These are phyloP conservation scores for Mortierella sp. DNA, from an alignment of 371 early-diverging fungal species.

Conservation along the genomic window DNA sequence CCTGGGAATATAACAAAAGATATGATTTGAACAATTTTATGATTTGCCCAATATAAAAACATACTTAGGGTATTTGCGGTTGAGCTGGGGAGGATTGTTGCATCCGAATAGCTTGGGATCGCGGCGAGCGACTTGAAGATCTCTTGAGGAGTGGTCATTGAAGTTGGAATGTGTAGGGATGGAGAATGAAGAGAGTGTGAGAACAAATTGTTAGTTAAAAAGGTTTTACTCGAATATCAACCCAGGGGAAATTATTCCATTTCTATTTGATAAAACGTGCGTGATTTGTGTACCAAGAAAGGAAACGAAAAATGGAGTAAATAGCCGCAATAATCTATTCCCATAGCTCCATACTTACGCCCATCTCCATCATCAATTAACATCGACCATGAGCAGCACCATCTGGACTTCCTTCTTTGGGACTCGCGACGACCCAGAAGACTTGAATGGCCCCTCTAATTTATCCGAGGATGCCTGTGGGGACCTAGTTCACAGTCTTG, in stretches of 20 bases:
- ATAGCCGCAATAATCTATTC: not conserved
- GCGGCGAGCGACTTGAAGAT: slow-evolving; percentile 54
- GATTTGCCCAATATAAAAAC: not conserved
- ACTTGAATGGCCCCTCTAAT: slow-evolving; percentile 24
- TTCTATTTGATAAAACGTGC: not conserved
- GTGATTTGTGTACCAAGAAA: slow-evolving; percentile 13
- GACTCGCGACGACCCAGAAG: slow-evolving; percentile 27
- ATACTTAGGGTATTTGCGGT: slow-evolving; percentile 40
- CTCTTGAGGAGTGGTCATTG: slow-evolving; percentile 49
- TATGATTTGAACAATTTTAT: not conserved
- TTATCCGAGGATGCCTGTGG: slow-evolving; percentile 52
- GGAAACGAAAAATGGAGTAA: slow-evolving; percentile 9
- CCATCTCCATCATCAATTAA: not conserved
- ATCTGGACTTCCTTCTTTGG: slow-evolving; percentile 51
- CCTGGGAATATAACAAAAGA: slow-evolving; percentile 2
- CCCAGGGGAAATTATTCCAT: not conserved
- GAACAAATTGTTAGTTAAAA: not conserved
- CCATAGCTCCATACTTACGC: not conserved
- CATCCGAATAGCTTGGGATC: slow-evolving; percentile 57
- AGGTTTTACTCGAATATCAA: not conserved
- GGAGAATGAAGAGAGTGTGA: slow-evolving; percentile 5
- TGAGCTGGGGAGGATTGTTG: slow-evolving; percentile 51
- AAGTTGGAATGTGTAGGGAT: not conserved
- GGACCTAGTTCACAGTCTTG: slow-evolving; percentile 40
- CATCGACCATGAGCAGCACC: slow-evolving; percentile 22